phyloP scores from a whole-genome alignment of 2,329 filamentous ascomycete genomes.

The Penicillium frequentans region DNA sequence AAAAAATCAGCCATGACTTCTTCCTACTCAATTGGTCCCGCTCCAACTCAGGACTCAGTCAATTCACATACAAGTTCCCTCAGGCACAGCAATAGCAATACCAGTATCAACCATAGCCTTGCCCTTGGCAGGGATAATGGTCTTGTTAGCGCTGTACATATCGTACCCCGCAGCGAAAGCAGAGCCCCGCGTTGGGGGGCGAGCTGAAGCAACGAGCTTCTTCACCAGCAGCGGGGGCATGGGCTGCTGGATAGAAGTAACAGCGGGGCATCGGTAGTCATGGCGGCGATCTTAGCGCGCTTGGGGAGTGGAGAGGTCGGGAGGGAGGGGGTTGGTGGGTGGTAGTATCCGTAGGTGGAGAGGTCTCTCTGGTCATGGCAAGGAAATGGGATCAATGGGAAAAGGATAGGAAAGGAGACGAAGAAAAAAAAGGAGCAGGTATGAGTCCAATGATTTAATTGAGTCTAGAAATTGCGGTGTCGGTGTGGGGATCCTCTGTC shows the following conservation, averaged over 20 bases:
- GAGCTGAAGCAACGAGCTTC: slow-evolving; percentile 78
- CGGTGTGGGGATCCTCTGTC: slow-evolving; percentile 2
- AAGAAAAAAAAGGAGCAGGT: not conserved
- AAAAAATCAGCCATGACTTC: not conserved
- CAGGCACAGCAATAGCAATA: slow-evolving; percentile 85
- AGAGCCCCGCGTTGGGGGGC: slow-evolving; percentile 82
- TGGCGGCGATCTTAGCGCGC: slow-evolving; percentile 65
- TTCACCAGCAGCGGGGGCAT: slow-evolving; percentile 76
- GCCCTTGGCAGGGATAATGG: slow-evolving; percentile 75
- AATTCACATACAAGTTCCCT: slow-evolving; percentile 72
- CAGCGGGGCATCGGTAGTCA: slow-evolving; percentile 31
- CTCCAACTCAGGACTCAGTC: not conserved
- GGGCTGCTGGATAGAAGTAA: slow-evolving; percentile 41
- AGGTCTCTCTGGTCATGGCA: slow-evolving; percentile 46
- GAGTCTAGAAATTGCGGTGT: slow-evolving; percentile 22
- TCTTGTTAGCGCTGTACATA: slow-evolving; percentile 74
- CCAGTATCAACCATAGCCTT: slow-evolving; percentile 88
- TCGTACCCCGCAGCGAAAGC: slow-evolving; percentile 93
- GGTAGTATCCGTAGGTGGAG: slow-evolving; percentile 37
- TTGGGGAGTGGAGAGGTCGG: slow-evolving; percentile 76
- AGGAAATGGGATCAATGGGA: slow-evolving; percentile 1
- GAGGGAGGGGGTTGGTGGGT: slow-evolving; percentile 54
- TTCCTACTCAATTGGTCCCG: not conserved
- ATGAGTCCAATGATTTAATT: not conserved
- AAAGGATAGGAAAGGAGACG: not conserved